Evolutionary conservation across 1,284 basidiomycete genomes (phyloP).

Genomic region (Malassezia pachydermatis): DNA sequence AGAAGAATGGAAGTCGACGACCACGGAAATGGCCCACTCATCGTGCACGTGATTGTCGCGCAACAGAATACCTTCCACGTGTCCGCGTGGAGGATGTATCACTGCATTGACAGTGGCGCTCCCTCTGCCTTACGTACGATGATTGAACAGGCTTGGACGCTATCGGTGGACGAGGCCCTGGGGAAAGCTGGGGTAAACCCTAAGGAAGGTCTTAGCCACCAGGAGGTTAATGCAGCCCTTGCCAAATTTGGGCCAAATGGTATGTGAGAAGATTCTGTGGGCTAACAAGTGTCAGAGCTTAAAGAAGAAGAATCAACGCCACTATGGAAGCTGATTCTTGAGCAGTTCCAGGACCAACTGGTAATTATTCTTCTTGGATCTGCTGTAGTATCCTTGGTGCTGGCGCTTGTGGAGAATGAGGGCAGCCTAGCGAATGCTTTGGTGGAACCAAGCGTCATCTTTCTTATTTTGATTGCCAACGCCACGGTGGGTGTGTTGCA

Average conservation of each 20-base stretch:
- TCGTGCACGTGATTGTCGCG: too few relatives aligned
- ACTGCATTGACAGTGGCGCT: too few relatives aligned
- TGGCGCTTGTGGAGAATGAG: constrained; percentile 40
- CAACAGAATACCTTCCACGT: too few relatives aligned
- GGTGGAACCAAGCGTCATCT: constrained; percentile 46
- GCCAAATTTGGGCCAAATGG: constrained; percentile 32
- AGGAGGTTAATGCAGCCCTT: constrained; percentile 26
- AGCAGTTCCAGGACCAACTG: constrained; percentile 65
- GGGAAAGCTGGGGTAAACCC: constrained; percentile 27
- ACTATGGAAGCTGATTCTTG: constrained; percentile 81
- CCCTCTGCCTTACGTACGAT: too few relatives aligned
- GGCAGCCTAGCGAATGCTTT: constrained; percentile 40
- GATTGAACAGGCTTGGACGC: constrained; percentile 45
- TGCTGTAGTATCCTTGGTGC: constrained; percentile 43
- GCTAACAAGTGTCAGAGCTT: constrained; percentile 49
- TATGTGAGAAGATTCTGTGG: not conserved
- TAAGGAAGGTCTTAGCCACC: constrained; percentile 28
- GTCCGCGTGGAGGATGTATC: too few relatives aligned
- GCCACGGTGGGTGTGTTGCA: constrained; percentile 47
- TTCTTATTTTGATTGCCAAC: constrained; percentile 46
- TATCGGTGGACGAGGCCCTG: constrained; percentile 33
- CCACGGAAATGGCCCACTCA: too few relatives aligned
- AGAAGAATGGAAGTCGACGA: not conserved
- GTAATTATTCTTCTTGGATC: constrained; percentile 45
- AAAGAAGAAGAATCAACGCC: constrained; percentile 83